These are phyloP conservation scores for Mycena citricolor DNA, from an alignment of 1,284 basidiomycete genomes.

Conservation along the genomic window DNA sequence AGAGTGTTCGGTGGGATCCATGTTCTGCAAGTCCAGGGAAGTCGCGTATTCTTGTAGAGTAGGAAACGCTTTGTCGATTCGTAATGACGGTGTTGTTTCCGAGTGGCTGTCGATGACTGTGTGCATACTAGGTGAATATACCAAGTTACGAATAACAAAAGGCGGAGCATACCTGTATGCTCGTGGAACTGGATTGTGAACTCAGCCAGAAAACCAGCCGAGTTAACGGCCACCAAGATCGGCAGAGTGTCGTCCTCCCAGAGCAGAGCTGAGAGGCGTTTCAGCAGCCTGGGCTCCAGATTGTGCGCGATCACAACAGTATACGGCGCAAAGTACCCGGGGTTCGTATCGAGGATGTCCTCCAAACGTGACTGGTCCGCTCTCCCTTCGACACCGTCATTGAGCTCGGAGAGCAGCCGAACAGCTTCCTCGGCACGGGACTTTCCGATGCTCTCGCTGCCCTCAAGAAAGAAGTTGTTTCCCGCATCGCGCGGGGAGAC, in stretches of 20 bases:
- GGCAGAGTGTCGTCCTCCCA: constrained; percentile 64
- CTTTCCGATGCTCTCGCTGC: constrained; percentile 73
- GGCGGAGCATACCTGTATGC: constrained; percentile 75
- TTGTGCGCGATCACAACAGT: constrained; percentile 88
- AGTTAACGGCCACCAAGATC: constrained; percentile 75
- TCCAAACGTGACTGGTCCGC: constrained; percentile 61
- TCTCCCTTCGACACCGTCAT: constrained; percentile 78
- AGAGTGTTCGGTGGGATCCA: constrained; percentile 85
- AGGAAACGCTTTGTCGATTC: constrained; percentile 89
- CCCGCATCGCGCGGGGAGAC: constrained; percentile 81
- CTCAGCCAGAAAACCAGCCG: constrained; percentile 87
- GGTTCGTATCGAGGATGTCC: constrained; percentile 56
- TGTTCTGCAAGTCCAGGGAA: constrained; percentile 67
- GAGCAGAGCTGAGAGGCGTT: constrained; percentile 61
- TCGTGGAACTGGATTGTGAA: constrained; percentile 86
- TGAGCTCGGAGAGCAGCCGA: constrained; percentile 80
- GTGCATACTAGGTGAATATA: constrained; percentile 1
- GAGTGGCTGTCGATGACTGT: constrained; percentile 93
- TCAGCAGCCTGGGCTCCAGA: constrained; percentile 54
- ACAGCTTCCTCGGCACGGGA: constrained; percentile 81
- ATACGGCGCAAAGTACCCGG: constrained; percentile 55
- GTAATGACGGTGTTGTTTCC: constrained; percentile 79
- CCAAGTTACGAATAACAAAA: neutral
- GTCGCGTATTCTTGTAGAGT: constrained; percentile 71
- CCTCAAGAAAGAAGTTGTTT: constrained; percentile 95